A percentile compares a stretch with the other conserved stretches of the same genome.
phyloP scores from a whole-genome alignment of 139 green algal species.

The Micromonas pusilla region DNA sequence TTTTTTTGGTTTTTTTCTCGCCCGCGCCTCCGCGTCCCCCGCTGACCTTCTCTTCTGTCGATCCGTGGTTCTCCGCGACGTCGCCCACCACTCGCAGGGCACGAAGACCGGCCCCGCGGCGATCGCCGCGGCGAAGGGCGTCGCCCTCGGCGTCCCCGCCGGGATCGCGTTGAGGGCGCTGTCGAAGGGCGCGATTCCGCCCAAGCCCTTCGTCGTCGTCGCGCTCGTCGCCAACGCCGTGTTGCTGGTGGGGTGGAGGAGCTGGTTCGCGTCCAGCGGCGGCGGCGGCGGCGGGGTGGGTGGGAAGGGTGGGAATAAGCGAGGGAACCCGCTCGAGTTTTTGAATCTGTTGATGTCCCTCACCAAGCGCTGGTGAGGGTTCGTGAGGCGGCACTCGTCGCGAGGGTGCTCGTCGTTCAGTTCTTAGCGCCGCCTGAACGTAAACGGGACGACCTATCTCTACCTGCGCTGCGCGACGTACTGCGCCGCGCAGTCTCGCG shows the following conservation, averaged over 20 bases:
- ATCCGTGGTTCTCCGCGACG: no score
- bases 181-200: constrained; percentile 26
- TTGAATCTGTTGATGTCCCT: background rate
- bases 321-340: constrained; percentile 21
- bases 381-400: background rate
- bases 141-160: constrained; percentile 2
- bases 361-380: constrained; percentile 10
- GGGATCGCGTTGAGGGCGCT: constrained; percentile 37
- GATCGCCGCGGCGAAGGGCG: background rate
- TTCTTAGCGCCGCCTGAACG: no score
- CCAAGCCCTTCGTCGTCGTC: constrained; percentile 36
- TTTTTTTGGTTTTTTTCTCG: no score
- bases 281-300: background rate
- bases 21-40: no score
- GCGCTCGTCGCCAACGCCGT: constrained; percentile 36
- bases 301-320: constrained; percentile 5
- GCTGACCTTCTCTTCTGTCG: background rate
- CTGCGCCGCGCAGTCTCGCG: no score
- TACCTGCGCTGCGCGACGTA: no score
- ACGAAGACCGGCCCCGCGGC: background rate
- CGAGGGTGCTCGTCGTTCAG: background rate
- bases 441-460: no score
- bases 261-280: background rate
- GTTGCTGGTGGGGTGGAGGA: constrained; percentile 37
- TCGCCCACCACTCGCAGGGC: background rate